Evolutionary conservation across 495 filamentous ascomycete genomes (phyloP).

Genomic region (Alectoria sarmentosa): DNA sequence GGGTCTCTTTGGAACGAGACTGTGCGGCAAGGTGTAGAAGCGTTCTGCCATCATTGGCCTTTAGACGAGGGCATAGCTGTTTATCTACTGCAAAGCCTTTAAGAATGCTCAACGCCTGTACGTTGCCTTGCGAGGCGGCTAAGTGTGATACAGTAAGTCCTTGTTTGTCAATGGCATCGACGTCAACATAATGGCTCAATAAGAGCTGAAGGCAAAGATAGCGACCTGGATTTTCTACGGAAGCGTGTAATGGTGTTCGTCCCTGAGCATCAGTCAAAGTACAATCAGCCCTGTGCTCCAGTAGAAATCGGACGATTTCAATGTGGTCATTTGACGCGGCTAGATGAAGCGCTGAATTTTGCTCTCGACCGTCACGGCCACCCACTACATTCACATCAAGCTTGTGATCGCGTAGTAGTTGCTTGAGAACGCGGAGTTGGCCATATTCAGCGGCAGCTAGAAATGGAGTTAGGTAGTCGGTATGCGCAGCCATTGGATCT

Average conservation of each 20-base stretch:
- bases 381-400: constrained; percentile 3
- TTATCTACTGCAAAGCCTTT: neutral
- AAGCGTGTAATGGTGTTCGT: constrained; percentile 14
- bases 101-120: constrained; percentile 11
- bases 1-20: neutral
- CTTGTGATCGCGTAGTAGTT: constrained; percentile 8
- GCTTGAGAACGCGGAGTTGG: neutral
- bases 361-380: too few relatives aligned
- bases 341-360: constrained; percentile 9
- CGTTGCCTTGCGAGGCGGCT: constrained; percentile 5
- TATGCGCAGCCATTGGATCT: neutral
- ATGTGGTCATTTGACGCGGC: constrained; percentile 10
- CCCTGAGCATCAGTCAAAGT: constrained; percentile 16
- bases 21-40: neutral
- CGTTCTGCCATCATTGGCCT: constrained; percentile 5
- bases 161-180: neutral
- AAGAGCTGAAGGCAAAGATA: neutral
- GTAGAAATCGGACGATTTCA: constrained; percentile 14
- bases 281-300: constrained; percentile 17
- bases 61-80: neutral
- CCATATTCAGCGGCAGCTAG: neutral
- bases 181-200: constrained; percentile 1
- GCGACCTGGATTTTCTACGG: constrained; percentile 9
- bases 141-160: constrained; percentile 7
- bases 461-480: neutral